Percentiles rank a stretch among this genome's conserved stretches.
These are phyloP conservation scores for Aspergillus oerlinghausenensis DNA, from an alignment of 2,329 filamentous ascomycete genomes.

Conservation along the genomic window DNA sequence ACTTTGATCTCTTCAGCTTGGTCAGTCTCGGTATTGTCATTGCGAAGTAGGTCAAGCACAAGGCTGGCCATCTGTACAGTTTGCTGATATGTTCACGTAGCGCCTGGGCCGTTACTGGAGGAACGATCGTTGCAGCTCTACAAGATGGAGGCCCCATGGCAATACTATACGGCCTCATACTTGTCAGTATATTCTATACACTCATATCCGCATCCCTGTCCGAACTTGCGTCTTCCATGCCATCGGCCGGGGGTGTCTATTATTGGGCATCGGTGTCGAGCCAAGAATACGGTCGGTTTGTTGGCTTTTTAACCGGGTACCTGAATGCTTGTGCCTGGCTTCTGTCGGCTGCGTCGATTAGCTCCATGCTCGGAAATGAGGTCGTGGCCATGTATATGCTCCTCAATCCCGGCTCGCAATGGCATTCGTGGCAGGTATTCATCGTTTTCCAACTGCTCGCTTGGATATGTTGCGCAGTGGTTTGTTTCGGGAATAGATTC, in stretches of 20 bases:
- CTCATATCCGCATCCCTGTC: slow-evolving; percentile 52
- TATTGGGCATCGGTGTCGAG: slow-evolving; percentile 56
- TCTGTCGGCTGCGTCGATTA: slow-evolving; percentile 27
- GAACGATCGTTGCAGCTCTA: slow-evolving; percentile 50
- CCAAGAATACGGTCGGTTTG: slow-evolving; percentile 41
- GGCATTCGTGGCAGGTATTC: slow-evolving; percentile 30
- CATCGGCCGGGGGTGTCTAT: slow-evolving; percentile 52
- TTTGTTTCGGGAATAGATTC: slow-evolving; percentile 50
- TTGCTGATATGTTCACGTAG: slow-evolving; percentile 35
- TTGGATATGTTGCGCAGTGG: slow-evolving; percentile 47
- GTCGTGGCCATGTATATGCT: slow-evolving; percentile 30
- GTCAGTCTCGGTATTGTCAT: slow-evolving; percentile 55
- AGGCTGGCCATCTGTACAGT: neutral
- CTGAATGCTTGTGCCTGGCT: slow-evolving; percentile 31
- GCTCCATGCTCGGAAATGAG: slow-evolving; percentile 30
- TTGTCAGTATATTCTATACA: slow-evolving; percentile 48
- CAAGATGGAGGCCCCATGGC: slow-evolving; percentile 58
- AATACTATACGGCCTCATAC: slow-evolving; percentile 54
- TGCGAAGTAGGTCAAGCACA: slow-evolving; percentile 26
- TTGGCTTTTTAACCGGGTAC: slow-evolving; percentile 39
- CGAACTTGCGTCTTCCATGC: slow-evolving; percentile 54
- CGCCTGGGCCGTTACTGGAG: slow-evolving; percentile 58
- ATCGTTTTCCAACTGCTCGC: slow-evolving; percentile 43
- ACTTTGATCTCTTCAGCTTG: slow-evolving; percentile 53
- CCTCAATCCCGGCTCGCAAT: slow-evolving; percentile 15